Evolutionary conservation across 495 filamentous ascomycete genomes (phyloP).

Genomic region (Aspergillus panamensis): DNA sequence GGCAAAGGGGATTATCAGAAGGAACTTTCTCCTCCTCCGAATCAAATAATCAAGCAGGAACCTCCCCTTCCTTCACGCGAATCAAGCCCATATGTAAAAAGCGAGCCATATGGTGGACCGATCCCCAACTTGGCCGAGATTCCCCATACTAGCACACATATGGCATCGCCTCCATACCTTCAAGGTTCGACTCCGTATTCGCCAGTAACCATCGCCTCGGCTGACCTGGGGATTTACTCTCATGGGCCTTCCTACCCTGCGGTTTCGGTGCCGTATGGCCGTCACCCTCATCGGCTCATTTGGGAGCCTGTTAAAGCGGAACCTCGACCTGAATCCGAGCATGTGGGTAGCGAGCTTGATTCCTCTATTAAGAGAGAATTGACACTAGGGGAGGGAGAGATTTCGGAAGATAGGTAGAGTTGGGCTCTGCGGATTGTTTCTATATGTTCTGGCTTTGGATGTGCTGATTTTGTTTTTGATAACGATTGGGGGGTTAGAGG

Average conservation of each 20-base stretch:
- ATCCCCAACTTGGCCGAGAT: slow-evolving; percentile 17
- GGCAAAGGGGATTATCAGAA: slow-evolving; percentile 12
- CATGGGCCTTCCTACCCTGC: not conserved
- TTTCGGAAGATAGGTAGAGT: not conserved
- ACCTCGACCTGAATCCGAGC: not conserved
- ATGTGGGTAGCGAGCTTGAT: not conserved
- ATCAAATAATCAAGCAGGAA: slow-evolving; percentile 18
- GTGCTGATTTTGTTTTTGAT: not conserved
- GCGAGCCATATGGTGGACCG: slow-evolving; percentile 18
- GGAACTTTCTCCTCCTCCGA: slow-evolving; percentile 2
- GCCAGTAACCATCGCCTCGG: not conserved
- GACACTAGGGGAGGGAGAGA: not conserved
- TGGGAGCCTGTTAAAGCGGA: slow-evolving; percentile 25
- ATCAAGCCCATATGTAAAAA: slow-evolving; percentile 19
- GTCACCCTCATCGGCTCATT: not conserved
- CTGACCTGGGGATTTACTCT: not conserved
- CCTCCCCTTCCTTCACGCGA: slow-evolving; percentile 4
- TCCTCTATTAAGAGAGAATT: not conserved
- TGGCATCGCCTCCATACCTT: not conserved
- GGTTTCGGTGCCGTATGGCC: not conserved
- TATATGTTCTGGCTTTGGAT: not conserved
- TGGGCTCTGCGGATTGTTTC: not conserved
- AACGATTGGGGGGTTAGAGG: not conserved
- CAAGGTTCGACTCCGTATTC: not conserved
- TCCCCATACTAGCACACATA: slow-evolving; percentile 8